Conservation (phyloP, 2,329 filamentous ascomycete species). For the Chrysoporthe austroafricana region DNA sequence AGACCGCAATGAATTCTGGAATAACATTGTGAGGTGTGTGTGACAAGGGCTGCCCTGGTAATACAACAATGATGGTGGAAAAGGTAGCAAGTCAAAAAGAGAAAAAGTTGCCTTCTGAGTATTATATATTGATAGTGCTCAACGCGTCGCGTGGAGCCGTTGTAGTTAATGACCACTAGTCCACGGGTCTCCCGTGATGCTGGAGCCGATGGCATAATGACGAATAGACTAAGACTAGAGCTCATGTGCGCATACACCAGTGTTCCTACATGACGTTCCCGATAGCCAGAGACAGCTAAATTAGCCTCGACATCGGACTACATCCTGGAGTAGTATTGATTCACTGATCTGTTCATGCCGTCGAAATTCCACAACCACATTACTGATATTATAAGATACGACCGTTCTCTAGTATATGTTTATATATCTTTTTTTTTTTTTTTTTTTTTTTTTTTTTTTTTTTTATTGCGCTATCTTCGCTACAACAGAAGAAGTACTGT, state of each 20-base stretch:
- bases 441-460: too few species aligned
- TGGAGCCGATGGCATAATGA: not conserved
- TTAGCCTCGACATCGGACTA: not conserved
- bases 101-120: too few species aligned
- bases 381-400: too few species aligned
- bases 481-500: too few species aligned
- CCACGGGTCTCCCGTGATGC: not conserved
- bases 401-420: too few species aligned
- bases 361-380: too few species aligned
- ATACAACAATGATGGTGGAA: not conserved
- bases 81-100: not conserved
- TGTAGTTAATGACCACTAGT: not conserved
- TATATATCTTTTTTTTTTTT: too few species aligned
- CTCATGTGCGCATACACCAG: not conserved
- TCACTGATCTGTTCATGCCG: too few species aligned
- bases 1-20: not conserved
- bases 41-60: not conserved
- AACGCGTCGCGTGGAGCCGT: not conserved
- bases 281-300: constrained; percentile 2
- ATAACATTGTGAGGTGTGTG: not conserved
- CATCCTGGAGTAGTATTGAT: not conserved
- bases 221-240: constrained; percentile 3
- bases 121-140: too few species aligned
- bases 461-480: too few species aligned
- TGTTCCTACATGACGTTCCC: not conserved